Evolutionary conservation across 2,329 filamentous ascomycete species (phyloP).

Genomic region (Exophiala calicioides): DNA sequence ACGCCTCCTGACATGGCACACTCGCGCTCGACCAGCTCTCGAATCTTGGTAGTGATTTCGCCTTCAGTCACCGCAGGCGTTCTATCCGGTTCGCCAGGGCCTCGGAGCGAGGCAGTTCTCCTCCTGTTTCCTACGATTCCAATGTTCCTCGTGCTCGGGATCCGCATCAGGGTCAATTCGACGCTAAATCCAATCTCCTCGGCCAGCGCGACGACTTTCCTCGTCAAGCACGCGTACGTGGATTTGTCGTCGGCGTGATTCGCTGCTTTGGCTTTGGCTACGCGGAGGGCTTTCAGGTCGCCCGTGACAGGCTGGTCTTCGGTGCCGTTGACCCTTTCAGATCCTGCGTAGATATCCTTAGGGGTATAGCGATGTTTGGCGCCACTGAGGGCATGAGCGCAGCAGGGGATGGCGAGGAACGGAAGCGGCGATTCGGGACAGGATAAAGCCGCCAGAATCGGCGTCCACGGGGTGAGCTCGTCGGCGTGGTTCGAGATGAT

Average conservation of each 20-base stretch:
- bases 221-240: conserved; percentile 79
- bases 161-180: conserved; percentile 83
- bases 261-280: conserved; percentile 37
- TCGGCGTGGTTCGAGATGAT: conserved; percentile 97
- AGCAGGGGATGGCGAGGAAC: conserved; percentile 94
- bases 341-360: conserved; percentile 22
- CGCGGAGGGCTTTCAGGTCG: conserved; percentile 43
- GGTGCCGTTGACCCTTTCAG: conserved; percentile 27
- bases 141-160: conserved; percentile 87
- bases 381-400: conserved; percentile 82
- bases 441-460: conserved; percentile 71
- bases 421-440: conserved; percentile 62
- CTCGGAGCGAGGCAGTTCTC: background rate
- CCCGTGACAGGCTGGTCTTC: conserved; percentile 39
- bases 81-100: background rate
- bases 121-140: conserved; percentile 69
- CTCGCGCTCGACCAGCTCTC: conserved; percentile 62
- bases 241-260: conserved; percentile 55
- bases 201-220: conserved; percentile 72
- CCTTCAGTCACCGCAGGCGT: conserved; percentile 47
- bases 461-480: conserved; percentile 94
- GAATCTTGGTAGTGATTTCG: conserved; percentile 62
- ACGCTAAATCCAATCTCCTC: conserved; percentile 71
- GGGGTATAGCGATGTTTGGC: conserved; percentile 62
- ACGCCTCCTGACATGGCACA: conserved; percentile 48